Percentiles rank a stretch among this genome's conserved stretches.
Evolutionary conservation across 2,329 filamentous ascomycete species (phyloP).

Genomic region (Arthrobotrys entomopaga): DNA sequence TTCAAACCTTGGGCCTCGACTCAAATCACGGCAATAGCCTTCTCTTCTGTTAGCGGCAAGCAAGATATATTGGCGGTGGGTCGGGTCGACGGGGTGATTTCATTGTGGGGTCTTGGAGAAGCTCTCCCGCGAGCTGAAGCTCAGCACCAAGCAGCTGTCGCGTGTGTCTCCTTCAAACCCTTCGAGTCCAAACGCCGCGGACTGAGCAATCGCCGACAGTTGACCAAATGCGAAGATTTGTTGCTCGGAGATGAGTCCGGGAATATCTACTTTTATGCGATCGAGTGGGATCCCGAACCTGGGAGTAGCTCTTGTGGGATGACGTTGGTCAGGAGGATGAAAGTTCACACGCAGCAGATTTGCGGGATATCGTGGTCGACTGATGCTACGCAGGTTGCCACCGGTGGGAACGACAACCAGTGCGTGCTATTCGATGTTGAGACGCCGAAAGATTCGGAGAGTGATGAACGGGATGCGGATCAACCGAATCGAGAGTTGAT

Average conservation of each 20-base stretch:
- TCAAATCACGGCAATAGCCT: constrained; percentile 84
- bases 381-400: constrained; percentile 80
- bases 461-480: constrained; percentile 58
- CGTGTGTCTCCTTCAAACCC: constrained; percentile 84
- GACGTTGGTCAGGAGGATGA: constrained; percentile 75
- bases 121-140: constrained; percentile 76
- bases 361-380: constrained; percentile 91
- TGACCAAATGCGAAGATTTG: constrained; percentile 74
- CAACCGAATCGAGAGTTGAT: constrained; percentile 66
- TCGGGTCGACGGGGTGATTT: constrained; percentile 78
- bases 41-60: constrained; percentile 80
- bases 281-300: constrained; percentile 75
- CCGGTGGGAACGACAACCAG: constrained; percentile 90
- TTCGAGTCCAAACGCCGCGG: constrained; percentile 63
- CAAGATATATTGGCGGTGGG: constrained; percentile 87
- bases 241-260: constrained; percentile 86
- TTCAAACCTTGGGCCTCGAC: constrained; percentile 66
- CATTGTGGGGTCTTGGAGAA: constrained; percentile 80
- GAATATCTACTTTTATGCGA: constrained; percentile 83
- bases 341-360: constrained; percentile 85
- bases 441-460: constrained; percentile 37
- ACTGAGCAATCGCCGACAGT: constrained; percentile 67
- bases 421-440: constrained; percentile 82
- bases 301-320: constrained; percentile 61
- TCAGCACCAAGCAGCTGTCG: constrained; percentile 76